These are phyloP conservation scores for Moesziomyces aphidis DNA, from an alignment of 1,284 basidiomycete genomes.

Conservation along the genomic window DNA sequence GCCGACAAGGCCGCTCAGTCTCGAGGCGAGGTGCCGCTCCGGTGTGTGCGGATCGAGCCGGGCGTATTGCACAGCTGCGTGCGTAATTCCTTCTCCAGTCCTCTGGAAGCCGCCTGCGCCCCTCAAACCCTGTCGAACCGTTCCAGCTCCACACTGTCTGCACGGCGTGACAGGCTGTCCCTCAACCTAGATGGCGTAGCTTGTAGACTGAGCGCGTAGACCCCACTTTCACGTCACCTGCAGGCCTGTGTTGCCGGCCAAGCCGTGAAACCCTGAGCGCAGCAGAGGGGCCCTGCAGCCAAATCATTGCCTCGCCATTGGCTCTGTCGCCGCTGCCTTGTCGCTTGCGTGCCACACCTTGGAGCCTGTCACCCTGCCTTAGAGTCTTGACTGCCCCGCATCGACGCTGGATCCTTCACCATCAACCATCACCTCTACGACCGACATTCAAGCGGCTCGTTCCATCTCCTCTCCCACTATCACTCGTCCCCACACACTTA, in stretches of 20 bases:
- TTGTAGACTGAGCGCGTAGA: constrained; percentile 1
- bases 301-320: constrained; percentile 25
- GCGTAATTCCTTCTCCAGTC: not conserved
- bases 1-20: constrained; percentile 4
- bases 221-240: constrained; percentile 12
- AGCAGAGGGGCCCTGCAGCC: constrained; percentile 4
- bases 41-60: constrained; percentile 32
- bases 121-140: not conserved
- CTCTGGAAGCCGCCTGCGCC: constrained; percentile 11
- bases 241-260: constrained; percentile 1
- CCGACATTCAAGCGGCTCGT: not conserved
- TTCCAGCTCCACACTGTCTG: not conserved
- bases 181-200: not conserved
- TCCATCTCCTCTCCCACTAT: too few species aligned
- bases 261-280: constrained; percentile 30
- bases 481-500: not conserved
- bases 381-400: constrained; percentile 9
- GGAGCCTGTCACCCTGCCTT: not conserved
- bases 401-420: not conserved
- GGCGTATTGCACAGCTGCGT: constrained; percentile 1
- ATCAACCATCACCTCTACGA: not conserved
- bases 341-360: not conserved
- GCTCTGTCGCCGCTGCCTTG: constrained; percentile 1
- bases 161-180: too few species aligned
- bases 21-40: not conserved